Evolutionary conservation across 805 yeast species (phyloP), one percentile per base, ranked within the genome.

Genomic region (Suhomyces sp.): DNA sequence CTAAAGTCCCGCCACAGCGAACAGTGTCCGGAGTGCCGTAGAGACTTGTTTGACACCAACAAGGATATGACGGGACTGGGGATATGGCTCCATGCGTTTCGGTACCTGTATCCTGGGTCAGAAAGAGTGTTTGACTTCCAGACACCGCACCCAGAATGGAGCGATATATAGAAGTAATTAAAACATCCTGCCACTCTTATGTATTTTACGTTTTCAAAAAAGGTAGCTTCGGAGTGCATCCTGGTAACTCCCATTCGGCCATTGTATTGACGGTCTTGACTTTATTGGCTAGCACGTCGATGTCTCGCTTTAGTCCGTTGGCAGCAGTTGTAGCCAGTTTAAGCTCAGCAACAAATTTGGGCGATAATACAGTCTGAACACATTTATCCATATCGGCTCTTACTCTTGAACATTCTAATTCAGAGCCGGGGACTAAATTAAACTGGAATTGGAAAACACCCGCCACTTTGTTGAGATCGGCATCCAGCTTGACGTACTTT

Each of bases 111-210:
- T 46, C 24, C 48, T n/a, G 46, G 39, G 3, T 60, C 60, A 21
- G 67, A 69, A 19, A n/a, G 21, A 19, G 53, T 57, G 2, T 67
- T 78, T 64, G 56, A 59, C 7, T 83, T 73, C 54, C 66, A 74
- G 50, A 76, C 85, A 0, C 61, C 59, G 1, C 49, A 63, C 17
- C 88, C 88, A 0, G 31, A 44, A 0, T 83, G 88, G 87, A 64
- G 73, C 9, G 29, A 60, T n/a, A 60, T 68, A 24, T 57, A 51
- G 43, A n/a, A n/a, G n/a, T n/a, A n/a, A n/a, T n/a, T n/a, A n/a
- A n/a, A n/a, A n/a, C n/a, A n/a, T n/a, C n/a, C n/a, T n/a, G n/a
- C n/a, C n/a, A n/a, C n/a, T n/a, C n/a, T n/a, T n/a, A 21, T 6
- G 15, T 10, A 12, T 6, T 8, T 37, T 19, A 4, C 19, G 20